Percentiles rank a stretch among this genome's conserved stretches.
Evolutionary conservation across 345 rosid genomes (phyloP).

Genomic region (Excoecaria agallocha): DNA sequence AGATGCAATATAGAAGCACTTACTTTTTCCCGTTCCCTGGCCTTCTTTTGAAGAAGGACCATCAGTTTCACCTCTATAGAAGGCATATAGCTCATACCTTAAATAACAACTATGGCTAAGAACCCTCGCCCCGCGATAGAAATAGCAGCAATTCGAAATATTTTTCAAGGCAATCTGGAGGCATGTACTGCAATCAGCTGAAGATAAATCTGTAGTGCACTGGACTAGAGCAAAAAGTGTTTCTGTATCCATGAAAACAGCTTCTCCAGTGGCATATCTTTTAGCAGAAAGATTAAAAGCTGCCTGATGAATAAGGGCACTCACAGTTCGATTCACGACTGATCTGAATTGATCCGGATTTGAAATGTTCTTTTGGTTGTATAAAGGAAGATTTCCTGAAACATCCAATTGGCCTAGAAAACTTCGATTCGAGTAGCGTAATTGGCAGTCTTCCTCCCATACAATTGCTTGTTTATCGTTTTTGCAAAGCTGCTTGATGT

Average conservation of each 20-base stretch:
- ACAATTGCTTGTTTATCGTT: constrained; percentile 25
- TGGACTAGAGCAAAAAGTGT: constrained; percentile 32
- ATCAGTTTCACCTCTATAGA: constrained; percentile 25
- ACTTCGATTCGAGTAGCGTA: constrained; percentile 29
- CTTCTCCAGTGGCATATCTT: constrained; percentile 17
- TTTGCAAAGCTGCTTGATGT: constrained; percentile 25
- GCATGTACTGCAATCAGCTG: constrained; percentile 31
- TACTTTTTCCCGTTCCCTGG: constrained; percentile 21
- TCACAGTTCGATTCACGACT: constrained; percentile 26
- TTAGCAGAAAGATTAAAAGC: constrained; percentile 14
- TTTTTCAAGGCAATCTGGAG: constrained; percentile 31
- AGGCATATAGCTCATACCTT: constrained; percentile 42
- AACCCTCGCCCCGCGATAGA: constrained; percentile 34
- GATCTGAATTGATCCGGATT: constrained; percentile 24
- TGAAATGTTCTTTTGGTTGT: constrained; percentile 17
- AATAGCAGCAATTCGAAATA: constrained; percentile 21
- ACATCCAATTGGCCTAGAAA: constrained; percentile 33
- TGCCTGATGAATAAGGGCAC: constrained; percentile 19
- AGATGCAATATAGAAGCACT: background rate
- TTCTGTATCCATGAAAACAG: background rate
- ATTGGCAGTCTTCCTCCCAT: constrained; percentile 41
- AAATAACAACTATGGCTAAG: constrained; percentile 44
- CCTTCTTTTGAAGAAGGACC: constrained; percentile 5
- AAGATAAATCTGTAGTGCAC: constrained; percentile 36
- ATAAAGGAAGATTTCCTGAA: constrained; percentile 20